Conservation (phyloP, 805 yeast species). For the Ogataea trehalophila region DNA sequence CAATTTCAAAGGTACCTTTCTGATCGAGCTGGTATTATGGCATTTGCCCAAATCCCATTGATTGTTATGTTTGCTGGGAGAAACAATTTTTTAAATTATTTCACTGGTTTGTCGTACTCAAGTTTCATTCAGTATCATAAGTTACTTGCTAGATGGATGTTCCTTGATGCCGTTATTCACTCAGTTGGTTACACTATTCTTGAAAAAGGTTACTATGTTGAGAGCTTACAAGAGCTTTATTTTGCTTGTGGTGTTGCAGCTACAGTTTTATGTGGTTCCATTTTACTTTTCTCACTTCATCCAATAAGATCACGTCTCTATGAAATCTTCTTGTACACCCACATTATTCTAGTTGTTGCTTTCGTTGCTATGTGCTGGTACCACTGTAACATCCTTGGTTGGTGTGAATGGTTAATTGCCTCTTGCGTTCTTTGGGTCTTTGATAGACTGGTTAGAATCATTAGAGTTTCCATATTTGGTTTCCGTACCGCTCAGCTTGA, state of each 20-base stretch:
- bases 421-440: constrained; percentile 44
- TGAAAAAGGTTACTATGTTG: constrained; percentile 6
- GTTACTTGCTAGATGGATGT: constrained; percentile 54
- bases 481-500: constrained; percentile 18
- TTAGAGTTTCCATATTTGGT: constrained; percentile 20
- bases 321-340: constrained; percentile 57
- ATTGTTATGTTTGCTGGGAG: constrained; percentile 45
- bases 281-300: constrained; percentile 46
- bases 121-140: constrained; percentile 55
- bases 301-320: constrained; percentile 49
- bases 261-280: constrained; percentile 36
- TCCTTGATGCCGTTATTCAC: constrained; percentile 37
- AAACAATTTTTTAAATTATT: constrained; percentile 38
- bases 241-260: constrained; percentile 35
- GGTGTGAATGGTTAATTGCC: constrained; percentile 33
- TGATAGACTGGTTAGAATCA: constrained; percentile 46
- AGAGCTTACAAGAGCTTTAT: constrained; percentile 10
- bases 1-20: constrained; percentile 27
- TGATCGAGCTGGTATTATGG: constrained; percentile 36
- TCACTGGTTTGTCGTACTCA: constrained; percentile 40
- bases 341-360: constrained; percentile 48
- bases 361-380: constrained; percentile 53
- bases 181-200: constrained; percentile 31
- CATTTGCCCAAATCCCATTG: constrained; percentile 37
- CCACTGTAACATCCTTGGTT: constrained; percentile 43